Conservation (phyloP, 1,139 yeast genomes). For the Diutina ranongensis region DNA sequence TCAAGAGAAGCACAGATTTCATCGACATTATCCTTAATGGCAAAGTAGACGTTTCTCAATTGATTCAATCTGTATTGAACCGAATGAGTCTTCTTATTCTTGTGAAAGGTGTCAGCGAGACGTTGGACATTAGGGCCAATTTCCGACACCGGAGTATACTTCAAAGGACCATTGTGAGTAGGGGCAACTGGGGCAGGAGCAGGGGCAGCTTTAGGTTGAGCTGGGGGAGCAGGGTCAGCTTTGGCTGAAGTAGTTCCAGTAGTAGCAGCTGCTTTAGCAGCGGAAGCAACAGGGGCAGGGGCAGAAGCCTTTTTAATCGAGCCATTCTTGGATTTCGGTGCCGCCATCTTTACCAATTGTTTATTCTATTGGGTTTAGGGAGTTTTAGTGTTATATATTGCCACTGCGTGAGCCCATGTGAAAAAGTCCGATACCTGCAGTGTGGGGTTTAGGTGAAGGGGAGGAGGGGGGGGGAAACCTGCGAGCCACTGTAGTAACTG, state of each 20-base stretch:
- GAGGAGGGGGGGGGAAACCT: background rate
- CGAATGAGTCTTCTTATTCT: conserved; percentile 31
- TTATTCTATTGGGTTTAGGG: too few species aligned
- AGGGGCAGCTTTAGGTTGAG: background rate
- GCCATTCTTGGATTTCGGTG: background rate
- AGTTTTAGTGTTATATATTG: too few species aligned
- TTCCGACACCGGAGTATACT: background rate
- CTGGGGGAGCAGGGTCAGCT: background rate
- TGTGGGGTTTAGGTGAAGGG: background rate
- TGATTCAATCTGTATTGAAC: conserved; percentile 49
- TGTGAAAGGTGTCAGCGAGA: conserved; percentile 2
- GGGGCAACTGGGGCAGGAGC: background rate
- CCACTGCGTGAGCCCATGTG: background rate
- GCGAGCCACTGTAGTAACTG: background rate
- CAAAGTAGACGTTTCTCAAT: conserved; percentile 59
- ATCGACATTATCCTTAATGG: conserved; percentile 48
- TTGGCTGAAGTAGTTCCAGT: too few species aligned
- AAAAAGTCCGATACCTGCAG: background rate
- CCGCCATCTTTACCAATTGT: background rate
- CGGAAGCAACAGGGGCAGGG: background rate
- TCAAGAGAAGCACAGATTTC: conserved; percentile 45
- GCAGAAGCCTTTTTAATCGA: background rate
- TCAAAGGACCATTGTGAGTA: background rate
- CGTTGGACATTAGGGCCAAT: conserved; percentile 4
- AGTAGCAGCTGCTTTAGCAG: background rate